Base-by-base conservation (phyloP, 768 basidiomycete species). In the Leccinellum luteum region DNA sequence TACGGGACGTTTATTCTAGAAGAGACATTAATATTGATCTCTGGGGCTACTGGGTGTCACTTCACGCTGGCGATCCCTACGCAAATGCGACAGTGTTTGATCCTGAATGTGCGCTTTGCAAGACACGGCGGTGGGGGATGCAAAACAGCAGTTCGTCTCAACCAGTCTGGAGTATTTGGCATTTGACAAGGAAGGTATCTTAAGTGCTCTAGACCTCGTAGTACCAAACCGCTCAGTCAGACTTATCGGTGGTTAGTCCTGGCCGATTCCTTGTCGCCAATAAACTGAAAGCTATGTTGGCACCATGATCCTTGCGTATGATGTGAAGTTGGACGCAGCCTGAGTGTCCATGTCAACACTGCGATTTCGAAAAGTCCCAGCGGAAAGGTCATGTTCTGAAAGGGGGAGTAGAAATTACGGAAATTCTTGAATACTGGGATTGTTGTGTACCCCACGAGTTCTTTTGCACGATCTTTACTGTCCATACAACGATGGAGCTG, bases 101-200 rank as follows among this genome's bases (percentile, higher is more conserved):
- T 35, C 77, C 76, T 81, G 79, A 68, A 78, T 82, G 12, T 83
- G 80, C 60, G 69, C 72, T 2, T 70, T 74, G 59, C 64, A 70
- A 52, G 71, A 77, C 19, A 56, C 48, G 28, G 67, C 71, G 3
- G 74, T 64, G 2, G 75, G 76, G 23, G 57, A 55, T 15, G 60
- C 43, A 7, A 74, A 71, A 59, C 65, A 75, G 4, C 49, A 50
- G 6, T 28, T 50, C 8, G 19, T 23, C 19, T 34, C 31, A 3
- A 50, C 49, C 19, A 50, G 31, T 6, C 13, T 10, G 19, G 49
- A 50, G 4, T 50, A 34, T 19, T 34, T 50, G 49, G 13, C 49
- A 21, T 34, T 34, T 19, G 49, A 15, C 49, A 50, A 10, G 30
- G 30, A 21, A 32, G 6, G 15, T 28, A 21, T 34, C 31, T 31